A percentile compares a stretch with the other conserved stretches of the same genome.
These are phyloP conservation scores for Metarhizium anisopliae DNA, from an alignment of 2,329 filamentous ascomycete species.

Conservation along the genomic window DNA sequence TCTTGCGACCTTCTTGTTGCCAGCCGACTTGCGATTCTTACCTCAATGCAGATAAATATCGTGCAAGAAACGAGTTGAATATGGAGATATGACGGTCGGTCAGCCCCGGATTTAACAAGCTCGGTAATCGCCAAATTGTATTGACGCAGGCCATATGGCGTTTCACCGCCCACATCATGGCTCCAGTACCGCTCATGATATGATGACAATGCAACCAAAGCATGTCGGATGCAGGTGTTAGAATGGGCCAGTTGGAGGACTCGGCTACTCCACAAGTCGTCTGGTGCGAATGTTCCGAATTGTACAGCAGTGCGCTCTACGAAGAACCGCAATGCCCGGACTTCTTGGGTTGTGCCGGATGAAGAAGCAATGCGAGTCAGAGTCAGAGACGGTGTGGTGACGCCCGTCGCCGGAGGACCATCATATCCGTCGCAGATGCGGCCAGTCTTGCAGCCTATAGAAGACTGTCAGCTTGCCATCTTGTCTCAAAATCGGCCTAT, in stretches of 20 bases:
- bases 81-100: conserved; percentile 1
- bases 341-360: neutral
- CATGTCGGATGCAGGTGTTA: conserved; percentile 4
- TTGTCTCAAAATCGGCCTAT: neutral
- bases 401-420: neutral
- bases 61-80: conserved; percentile 7
- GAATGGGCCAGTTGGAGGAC: conserved; percentile 7
- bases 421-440: conserved; percentile 8
- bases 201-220: conserved; percentile 6
- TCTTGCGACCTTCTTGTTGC: neutral
- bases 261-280: conserved; percentile 6
- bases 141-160: conserved; percentile 3
- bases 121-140: conserved; percentile 5
- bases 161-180: neutral
- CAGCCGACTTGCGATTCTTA: neutral
- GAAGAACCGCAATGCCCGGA: conserved; percentile 7
- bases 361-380: neutral
- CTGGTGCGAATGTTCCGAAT: conserved; percentile 3
- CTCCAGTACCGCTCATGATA: conserved; percentile 7
- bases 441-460: conserved; percentile 3
- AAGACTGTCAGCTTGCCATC: neutral
- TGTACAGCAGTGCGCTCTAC: conserved; percentile 4
- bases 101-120: conserved; percentile 1
- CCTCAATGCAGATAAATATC: conserved; percentile 8
- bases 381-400: neutral